Evolutionary conservation across 73 alveolate genomes (phyloP).

Genomic region (Tetrahymena thermophila): DNA sequence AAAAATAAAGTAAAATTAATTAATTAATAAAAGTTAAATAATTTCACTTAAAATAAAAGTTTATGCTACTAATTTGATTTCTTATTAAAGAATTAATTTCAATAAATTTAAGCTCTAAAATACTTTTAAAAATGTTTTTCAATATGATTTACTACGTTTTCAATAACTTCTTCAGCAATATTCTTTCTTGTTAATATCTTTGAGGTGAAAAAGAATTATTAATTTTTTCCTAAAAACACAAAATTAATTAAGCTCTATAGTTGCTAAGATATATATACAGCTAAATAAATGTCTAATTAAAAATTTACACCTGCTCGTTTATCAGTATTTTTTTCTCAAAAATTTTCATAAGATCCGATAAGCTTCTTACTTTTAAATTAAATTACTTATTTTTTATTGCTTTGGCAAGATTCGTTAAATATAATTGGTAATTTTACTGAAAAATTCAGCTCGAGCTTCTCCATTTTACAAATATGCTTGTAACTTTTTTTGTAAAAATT

Average conservation of each 20-base stretch:
- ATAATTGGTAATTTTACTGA: not conserved
- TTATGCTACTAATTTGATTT: not conserved
- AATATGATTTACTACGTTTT: not conserved
- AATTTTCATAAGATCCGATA: not conserved
- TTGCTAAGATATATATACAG: too few species aligned
- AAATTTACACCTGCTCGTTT: too few species aligned
- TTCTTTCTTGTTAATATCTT: too few species aligned
- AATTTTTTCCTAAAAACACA: too few species aligned
- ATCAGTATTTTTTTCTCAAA: not conserved
- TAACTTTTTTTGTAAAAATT: not conserved
- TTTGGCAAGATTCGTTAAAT: too few species aligned
- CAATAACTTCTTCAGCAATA: not conserved
- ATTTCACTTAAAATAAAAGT: too few species aligned
- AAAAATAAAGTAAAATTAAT: not conserved
- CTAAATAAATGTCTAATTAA: too few species aligned
- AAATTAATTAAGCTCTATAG: too few species aligned
- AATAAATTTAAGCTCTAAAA: not conserved
- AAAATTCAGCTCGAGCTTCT: not conserved
- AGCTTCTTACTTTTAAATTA: too few species aligned
- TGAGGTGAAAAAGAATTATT: not conserved
- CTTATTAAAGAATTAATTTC: not conserved
- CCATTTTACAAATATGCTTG: not conserved
- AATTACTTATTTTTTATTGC: not conserved
- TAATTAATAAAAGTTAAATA: not conserved
- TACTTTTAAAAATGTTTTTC: not conserved